phyloP scores from a whole-genome alignment of 78 protist genomes.

The Emiliania huxleyi region DNA sequence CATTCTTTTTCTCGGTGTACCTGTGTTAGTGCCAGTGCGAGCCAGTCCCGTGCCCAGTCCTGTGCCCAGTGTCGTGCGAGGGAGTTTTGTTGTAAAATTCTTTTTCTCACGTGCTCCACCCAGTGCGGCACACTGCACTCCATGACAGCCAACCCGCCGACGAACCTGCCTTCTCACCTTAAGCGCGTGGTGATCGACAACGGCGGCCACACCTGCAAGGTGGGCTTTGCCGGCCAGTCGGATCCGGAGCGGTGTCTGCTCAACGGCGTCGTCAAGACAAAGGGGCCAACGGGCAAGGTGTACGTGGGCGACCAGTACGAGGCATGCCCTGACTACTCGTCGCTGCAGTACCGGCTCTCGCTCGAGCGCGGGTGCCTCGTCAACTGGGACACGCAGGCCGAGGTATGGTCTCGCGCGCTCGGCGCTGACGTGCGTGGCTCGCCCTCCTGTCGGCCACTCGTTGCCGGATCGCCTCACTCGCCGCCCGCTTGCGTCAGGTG shows the following conservation, averaged over 20 bases:
- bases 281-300: background rate
- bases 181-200: conserved; percentile 40
- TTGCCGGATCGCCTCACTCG: too few relatives aligned
- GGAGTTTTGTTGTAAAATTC: too few relatives aligned
- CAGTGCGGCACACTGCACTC: too few relatives aligned
- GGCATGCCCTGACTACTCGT: conserved; percentile 30
- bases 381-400: conserved; percentile 63
- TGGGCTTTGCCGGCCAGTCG: conserved; percentile 15
- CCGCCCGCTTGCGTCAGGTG: too few relatives aligned
- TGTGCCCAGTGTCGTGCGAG: too few relatives aligned
- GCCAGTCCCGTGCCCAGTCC: too few relatives aligned
- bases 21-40: too few relatives aligned
- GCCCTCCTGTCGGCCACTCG: too few relatives aligned
- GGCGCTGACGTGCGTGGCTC: conserved; percentile 61
- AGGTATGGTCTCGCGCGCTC: conserved; percentile 66
- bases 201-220: conserved; percentile 39
- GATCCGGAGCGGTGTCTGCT: background rate
- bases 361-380: conserved; percentile 68
- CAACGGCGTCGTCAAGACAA: conserved; percentile 1
- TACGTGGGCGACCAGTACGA: conserved; percentile 44
- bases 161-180: background rate
- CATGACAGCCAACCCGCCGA: too few relatives aligned
- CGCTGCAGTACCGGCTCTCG: conserved; percentile 42
- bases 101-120: too few relatives aligned
- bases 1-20: too few relatives aligned